phyloP scores from a whole-genome alignment of 345 rosid genomes.

The Dipteronia sinensis region DNA sequence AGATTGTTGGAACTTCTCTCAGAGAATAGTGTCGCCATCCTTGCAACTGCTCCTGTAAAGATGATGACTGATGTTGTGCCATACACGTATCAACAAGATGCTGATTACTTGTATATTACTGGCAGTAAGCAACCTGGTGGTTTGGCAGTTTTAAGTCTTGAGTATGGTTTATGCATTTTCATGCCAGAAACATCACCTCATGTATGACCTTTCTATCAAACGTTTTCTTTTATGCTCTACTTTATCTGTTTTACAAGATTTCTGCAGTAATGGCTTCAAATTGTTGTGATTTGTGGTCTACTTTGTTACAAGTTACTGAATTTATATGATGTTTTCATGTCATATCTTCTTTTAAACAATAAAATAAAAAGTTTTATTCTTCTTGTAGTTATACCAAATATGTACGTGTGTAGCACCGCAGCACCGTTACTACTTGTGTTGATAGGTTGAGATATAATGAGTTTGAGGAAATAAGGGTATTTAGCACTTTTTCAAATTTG shows the following conservation, averaged over 20 bases:
- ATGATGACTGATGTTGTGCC: constrained; percentile 99
- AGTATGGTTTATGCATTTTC: constrained; percentile 95
- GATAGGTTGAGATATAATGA: not conserved
- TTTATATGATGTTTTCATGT: not conserved
- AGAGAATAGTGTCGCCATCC: constrained; percentile 67
- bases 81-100: constrained; percentile 85
- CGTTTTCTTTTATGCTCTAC: not conserved
- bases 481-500: too few species aligned
- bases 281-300: not conserved
- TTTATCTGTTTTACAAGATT: constrained; percentile 9
- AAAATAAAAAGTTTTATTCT: not conserved
- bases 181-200: constrained; percentile 84
- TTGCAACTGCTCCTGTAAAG: constrained; percentile 88
- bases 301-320: constrained; percentile 6
- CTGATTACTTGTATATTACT: constrained; percentile 80
- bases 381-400: not conserved
- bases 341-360: not conserved
- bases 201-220: constrained; percentile 43
- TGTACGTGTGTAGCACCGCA: not conserved
- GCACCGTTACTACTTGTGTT: not conserved
- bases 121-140: constrained; percentile 99
- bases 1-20: constrained; percentile 80
- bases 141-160: constrained; percentile 71
- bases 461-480: too few species aligned
- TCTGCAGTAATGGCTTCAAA: not conserved